Evolutionary conservation across 768 basidiomycete genomes (phyloP).

Genomic region (Mycena floridula): DNA sequence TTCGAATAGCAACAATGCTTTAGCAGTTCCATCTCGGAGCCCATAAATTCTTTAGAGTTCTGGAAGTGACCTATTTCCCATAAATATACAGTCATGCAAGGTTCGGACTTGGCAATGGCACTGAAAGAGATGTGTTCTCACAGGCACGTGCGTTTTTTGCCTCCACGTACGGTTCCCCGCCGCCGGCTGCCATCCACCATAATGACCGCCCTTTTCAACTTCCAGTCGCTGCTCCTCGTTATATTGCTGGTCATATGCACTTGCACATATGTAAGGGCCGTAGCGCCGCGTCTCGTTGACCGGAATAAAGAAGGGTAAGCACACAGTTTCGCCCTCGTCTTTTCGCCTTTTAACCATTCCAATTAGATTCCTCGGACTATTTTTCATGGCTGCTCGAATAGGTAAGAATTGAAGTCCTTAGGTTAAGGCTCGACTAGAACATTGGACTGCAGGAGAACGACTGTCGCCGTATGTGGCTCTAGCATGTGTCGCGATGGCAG

Average conservation of each 20-base stretch:
- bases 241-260: constrained; percentile 94
- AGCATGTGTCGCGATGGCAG: constrained; percentile 91
- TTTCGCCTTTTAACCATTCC: neutral
- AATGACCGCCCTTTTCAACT: constrained; percentile 89
- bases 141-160: too few relatives aligned
- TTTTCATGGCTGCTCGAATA: constrained; percentile 95
- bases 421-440: neutral
- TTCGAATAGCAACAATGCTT: too few relatives aligned
- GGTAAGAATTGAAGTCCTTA: constrained; percentile 41
- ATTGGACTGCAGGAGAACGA: constrained; percentile 64
- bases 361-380: constrained; percentile 78
- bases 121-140: too few relatives aligned
- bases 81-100: too few relatives aligned
- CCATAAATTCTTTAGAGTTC: too few relatives aligned
- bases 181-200: too few relatives aligned
- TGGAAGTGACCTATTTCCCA: too few relatives aligned
- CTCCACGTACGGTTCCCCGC: too few relatives aligned
- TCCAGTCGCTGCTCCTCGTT: constrained; percentile 90
- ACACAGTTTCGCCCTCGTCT: neutral
- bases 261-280: constrained; percentile 89
- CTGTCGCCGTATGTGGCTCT: constrained; percentile 94
- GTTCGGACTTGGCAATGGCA: too few relatives aligned
- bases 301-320: constrained; percentile 90
- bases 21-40: too few relatives aligned
- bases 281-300: constrained; percentile 87